Percentiles rank a stretch among this genome's conserved stretches.
These are phyloP conservation scores for Volvariella surrecta DNA, from an alignment of 1,284 basidiomycete genomes.

Conservation along the genomic window DNA sequence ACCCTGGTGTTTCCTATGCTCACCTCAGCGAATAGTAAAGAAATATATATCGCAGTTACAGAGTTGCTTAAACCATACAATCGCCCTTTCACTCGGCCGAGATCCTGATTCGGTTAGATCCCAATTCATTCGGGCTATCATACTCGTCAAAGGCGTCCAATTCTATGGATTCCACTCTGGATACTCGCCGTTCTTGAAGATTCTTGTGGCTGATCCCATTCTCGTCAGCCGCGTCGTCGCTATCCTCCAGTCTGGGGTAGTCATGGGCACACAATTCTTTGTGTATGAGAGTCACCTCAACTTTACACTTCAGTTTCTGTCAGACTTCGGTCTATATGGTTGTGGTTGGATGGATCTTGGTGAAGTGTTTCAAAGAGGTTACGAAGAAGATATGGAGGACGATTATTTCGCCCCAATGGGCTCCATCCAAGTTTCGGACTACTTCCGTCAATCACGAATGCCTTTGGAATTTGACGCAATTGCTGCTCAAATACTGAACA, in stretches of 20 bases:
- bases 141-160: constrained; percentile 89
- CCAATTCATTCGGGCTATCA: constrained; percentile 60
- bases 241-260: constrained; percentile 71
- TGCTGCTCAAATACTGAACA: constrained; percentile 82
- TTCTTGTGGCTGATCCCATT: constrained; percentile 69
- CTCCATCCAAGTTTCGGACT: no score
- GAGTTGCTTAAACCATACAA: constrained; percentile 69
- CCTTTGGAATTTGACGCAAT: constrained; percentile 80
- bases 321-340: constrained; percentile 92
- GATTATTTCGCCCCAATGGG: constrained; percentile 25
- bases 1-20: neutral
- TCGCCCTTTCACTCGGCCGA: constrained; percentile 63
- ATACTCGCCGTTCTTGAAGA: constrained; percentile 86
- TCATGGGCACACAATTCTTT: constrained; percentile 72
- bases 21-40: constrained; percentile 40
- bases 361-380: constrained; percentile 48
- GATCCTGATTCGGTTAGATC: constrained; percentile 47
- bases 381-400: constrained; percentile 10
- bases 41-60: constrained; percentile 59
- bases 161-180: constrained; percentile 94
- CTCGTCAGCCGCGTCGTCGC: constrained; percentile 63
- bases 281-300: constrained; percentile 89
- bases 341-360: constrained; percentile 82
- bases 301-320: constrained; percentile 89
- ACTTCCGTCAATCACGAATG: constrained; percentile 63